Conservation (phyloP, 1,284 basidiomycete genomes). For the Rhodotorula glutinis region DNA sequence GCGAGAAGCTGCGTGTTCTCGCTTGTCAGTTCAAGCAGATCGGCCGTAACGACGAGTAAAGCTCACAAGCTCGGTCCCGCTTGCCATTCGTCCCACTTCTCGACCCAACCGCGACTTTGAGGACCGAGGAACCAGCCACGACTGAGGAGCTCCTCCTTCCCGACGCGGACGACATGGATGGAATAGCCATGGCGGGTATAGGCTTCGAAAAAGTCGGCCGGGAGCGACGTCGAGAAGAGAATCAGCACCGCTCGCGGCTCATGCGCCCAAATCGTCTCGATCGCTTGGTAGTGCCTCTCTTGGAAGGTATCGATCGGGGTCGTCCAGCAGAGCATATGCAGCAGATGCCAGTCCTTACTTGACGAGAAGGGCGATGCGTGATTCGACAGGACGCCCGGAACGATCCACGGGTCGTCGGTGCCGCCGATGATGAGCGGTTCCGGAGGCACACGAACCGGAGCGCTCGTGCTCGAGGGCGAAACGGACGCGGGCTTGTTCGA, state of each 20-base stretch:
- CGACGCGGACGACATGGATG: conserved; percentile 33
- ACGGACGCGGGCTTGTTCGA: not conserved
- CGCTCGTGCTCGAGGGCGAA: not conserved
- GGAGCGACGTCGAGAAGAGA: conserved; percentile 32
- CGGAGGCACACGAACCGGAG: conserved; percentile 19
- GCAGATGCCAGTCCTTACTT: conserved; percentile 35
- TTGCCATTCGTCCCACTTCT: conserved; percentile 34
- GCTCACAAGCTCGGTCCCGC: conserved; percentile 32
- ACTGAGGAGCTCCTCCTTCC: conserved; percentile 21
- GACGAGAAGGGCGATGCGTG: conserved; percentile 22
- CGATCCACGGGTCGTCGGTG: conserved; percentile 36
- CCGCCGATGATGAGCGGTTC: conserved; percentile 21
- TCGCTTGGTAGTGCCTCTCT: conserved; percentile 32
- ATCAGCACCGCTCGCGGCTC: conserved; percentile 35
- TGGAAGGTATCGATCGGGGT: conserved; percentile 25
- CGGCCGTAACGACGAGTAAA: not conserved
- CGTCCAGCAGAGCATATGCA: conserved; percentile 35
- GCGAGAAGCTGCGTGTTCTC: conserved; percentile 20
- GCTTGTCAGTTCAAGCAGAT: not conserved
- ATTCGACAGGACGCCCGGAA: conserved; percentile 33
- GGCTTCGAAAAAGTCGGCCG: conserved; percentile 26
- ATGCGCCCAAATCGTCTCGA: conserved; percentile 38
- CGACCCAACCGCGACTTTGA: conserved; percentile 31
- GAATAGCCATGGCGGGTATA: conserved; percentile 29
- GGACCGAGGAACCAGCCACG: conserved; percentile 31